Conservation (phyloP, 495 filamentous ascomycete genomes). For the Penicillium antarcticum region DNA sequence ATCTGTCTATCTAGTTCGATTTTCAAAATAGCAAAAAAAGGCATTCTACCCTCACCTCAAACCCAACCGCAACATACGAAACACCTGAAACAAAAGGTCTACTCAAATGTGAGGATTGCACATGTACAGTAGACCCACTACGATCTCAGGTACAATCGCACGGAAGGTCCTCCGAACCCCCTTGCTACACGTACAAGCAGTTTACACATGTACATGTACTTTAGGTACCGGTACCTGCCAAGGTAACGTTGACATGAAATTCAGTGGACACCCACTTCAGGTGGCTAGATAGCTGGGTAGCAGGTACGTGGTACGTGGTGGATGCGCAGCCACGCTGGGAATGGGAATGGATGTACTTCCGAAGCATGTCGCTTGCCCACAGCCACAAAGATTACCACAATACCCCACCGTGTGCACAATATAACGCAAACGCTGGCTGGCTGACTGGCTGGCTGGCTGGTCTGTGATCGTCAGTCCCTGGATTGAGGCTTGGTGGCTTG, state of each 20-base stretch:
- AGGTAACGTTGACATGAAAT: background rate
- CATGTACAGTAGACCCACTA: background rate
- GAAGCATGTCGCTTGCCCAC: slow-evolving; percentile 5
- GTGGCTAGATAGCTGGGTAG: too few relatives aligned
- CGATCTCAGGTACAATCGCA: background rate
- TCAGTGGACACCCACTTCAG: too few relatives aligned
- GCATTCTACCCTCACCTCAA: too few relatives aligned
- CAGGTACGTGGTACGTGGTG: too few relatives aligned
- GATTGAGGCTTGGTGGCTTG: slow-evolving; percentile 2
- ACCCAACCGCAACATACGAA: background rate
- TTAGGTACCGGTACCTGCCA: background rate
- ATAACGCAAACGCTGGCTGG: background rate
- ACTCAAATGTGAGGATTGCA: slow-evolving; percentile 5
- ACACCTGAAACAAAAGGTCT: background rate
- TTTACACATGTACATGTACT: too few relatives aligned
- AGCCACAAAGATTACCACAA: background rate
- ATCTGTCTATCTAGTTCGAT: too few relatives aligned
- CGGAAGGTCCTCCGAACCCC: background rate
- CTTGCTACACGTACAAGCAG: background rate
- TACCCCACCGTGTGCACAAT: background rate
- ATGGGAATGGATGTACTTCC: slow-evolving; percentile 5
- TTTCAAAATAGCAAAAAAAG: too few relatives aligned
- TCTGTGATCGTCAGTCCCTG: background rate
- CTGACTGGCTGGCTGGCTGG: too few relatives aligned
- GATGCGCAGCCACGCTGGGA: slow-evolving; percentile 7